Evolutionary conservation across 495 filamentous ascomycete species (phyloP), one percentile per base, ranked within the genome.

Genomic region (Extremus antarcticus): DNA sequence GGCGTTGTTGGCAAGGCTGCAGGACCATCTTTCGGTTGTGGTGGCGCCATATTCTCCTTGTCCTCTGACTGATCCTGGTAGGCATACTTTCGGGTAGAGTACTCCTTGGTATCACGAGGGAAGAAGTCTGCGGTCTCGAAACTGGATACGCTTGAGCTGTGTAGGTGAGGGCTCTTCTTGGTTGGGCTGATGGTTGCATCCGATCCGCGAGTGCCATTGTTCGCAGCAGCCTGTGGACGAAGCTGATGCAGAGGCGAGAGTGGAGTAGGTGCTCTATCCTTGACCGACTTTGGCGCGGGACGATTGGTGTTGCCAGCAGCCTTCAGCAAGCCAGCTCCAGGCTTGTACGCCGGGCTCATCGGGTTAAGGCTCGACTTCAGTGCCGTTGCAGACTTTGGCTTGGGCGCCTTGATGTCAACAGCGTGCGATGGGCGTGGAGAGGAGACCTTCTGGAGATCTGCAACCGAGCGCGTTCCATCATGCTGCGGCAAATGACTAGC

Each of bases 51-150:
- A 21, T 62, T 57, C 50, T 55, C 59, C 25, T 58, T 62, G 47
- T 45, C 55, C 22, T 41, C 55, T 4, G 50, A 50, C 8, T n/a
- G 16, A 13, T 23, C 41, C 2, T 32, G 25, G 20, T 54, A 55
- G 4, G 50, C 49, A 45, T 58, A 43, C 55, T 62, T 48, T 59
- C 65, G 41, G 11, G 63, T 59, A 0, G 68, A 69, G 50, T 68
- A 65, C 25, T 72, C 69, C 43, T 60, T 48, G 1, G 68, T 65
- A 53, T 70, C 68, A 32, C 45, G 59, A 15, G 69, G 69, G 54
- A 72, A 72, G 66, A 72, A 72, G 59, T 70, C 68, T 43, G 61
- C 61, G 1, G 69, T 72, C 40, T 60, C 51, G 29, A 72, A 63
- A 43, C 66, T 70, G 11, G 68, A 66, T 19, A 63, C 21, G 55